Evolutionary conservation across 768 basidiomycete genomes (phyloP).

Genomic region (Xanthoconium purpureum): DNA sequence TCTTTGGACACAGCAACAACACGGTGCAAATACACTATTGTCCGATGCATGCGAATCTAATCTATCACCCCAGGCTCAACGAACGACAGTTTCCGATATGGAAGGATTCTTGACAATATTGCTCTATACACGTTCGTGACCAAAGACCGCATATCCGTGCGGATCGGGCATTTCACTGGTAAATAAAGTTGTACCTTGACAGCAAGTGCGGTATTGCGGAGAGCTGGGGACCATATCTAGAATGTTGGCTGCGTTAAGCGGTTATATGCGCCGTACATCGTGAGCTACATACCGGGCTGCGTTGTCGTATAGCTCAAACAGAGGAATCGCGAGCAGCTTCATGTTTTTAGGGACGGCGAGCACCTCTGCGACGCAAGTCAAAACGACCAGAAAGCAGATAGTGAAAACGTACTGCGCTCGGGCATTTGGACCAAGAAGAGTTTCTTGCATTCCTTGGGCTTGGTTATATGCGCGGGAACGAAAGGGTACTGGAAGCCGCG

Average conservation of each 20-base stretch:
- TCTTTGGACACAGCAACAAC: neutral
- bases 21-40: neutral
- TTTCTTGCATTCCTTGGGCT: conserved; percentile 98
- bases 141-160: neutral
- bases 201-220: conserved; percentile 91
- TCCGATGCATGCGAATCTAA: neutral
- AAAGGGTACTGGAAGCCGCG: conserved; percentile 72
- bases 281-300: conserved; percentile 63
- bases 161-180: conserved; percentile 43
- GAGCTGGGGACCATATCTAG: conserved; percentile 86
- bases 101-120: too few species aligned
- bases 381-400: neutral
- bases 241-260: neutral
- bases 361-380: conserved; percentile 57
- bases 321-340: conserved; percentile 94
- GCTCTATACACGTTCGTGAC: neutral
- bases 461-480: conserved; percentile 92
- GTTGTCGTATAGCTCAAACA: conserved; percentile 98
- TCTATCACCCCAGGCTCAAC: neutral
- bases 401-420: conserved; percentile 68
- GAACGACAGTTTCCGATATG: too few species aligned
- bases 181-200: conserved; percentile 83
- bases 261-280: neutral
- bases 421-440: conserved; percentile 95
- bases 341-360: conserved; percentile 98